Conservation (phyloP, 1,139 yeast species). For the Sugiyamaella novakii region DNA sequence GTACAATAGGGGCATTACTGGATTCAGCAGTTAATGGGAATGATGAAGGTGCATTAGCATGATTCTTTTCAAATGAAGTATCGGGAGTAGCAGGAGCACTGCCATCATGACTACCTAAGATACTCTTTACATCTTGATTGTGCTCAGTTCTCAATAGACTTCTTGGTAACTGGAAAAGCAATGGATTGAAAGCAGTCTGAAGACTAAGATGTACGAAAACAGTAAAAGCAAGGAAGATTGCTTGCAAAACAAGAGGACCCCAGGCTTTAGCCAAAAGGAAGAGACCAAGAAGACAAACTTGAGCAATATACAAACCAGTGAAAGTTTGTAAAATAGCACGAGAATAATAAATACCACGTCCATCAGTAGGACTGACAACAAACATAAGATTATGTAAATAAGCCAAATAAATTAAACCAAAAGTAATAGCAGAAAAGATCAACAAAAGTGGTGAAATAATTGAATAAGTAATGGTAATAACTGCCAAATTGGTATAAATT, state of each 20-base stretch:
- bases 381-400: conserved; percentile 78
- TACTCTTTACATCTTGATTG: conserved; percentile 9
- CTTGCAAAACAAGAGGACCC: conserved; percentile 87
- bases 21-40: conserved; percentile 12
- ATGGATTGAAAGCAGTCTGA: conserved; percentile 62
- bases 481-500: conserved; percentile 76
- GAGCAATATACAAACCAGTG: conserved; percentile 85
- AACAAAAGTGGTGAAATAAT: conserved; percentile 79
- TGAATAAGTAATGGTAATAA: conserved; percentile 76
- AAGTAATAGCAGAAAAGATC: conserved; percentile 69
- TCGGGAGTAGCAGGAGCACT: conserved; percentile 2
- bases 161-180: conserved; percentile 70
- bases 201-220: conserved; percentile 64
- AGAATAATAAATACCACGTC: conserved; percentile 85
- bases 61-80: conserved; percentile 13
- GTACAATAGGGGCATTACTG: conserved; percentile 13
- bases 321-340: conserved; percentile 85
- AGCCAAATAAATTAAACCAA: conserved; percentile 73
- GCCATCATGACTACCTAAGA: neutral
- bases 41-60: conserved; percentile 4
- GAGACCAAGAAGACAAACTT: conserved; percentile 79
- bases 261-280: conserved; percentile 91
- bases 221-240: conserved; percentile 63
- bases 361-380: conserved; percentile 66
- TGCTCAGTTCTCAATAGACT: conserved; percentile 31